Evolutionary conservation across 164 flowering plant genomes (phyloP).

Genomic region (Magnolia kwangsiensis): DNA sequence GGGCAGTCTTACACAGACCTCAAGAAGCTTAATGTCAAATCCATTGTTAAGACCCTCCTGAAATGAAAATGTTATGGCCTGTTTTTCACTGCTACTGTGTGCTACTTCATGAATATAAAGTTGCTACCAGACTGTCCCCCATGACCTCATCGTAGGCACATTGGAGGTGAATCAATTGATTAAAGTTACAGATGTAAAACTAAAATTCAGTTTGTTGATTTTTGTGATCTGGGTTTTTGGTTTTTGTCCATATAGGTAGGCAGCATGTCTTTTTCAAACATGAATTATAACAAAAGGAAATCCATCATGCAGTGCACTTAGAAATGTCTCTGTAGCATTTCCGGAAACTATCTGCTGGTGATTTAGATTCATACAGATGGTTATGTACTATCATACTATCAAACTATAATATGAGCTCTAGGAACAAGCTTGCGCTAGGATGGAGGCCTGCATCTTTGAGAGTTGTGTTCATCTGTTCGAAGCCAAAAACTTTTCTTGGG

Average conservation of each 20-base stretch:
- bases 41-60: conserved; percentile 89
- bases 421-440: conserved; percentile 62
- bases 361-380: too few species aligned
- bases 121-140: conserved; percentile 9
- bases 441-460: conserved; percentile 63
- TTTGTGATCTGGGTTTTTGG: background rate
- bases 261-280: too few species aligned
- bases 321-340: too few species aligned
- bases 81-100: background rate
- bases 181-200: background rate
- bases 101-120: background rate
- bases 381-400: conserved; percentile 3
- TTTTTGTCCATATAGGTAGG: too few species aligned
- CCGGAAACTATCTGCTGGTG: too few species aligned
- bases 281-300: too few species aligned
- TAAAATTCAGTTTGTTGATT: background rate
- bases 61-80: conserved; percentile 32
- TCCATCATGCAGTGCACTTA: too few species aligned
- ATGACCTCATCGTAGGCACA: conserved; percentile 15
- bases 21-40: conserved; percentile 84
- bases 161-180: conserved; percentile 1
- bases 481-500: conserved; percentile 60
- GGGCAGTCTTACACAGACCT: conserved; percentile 94
- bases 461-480: conserved; percentile 51
- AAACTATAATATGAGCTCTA: conserved; percentile 40